Evolutionary conservation across 495 filamentous ascomycete species (phyloP).

Genomic region (Aspergillus mulundensis): DNA sequence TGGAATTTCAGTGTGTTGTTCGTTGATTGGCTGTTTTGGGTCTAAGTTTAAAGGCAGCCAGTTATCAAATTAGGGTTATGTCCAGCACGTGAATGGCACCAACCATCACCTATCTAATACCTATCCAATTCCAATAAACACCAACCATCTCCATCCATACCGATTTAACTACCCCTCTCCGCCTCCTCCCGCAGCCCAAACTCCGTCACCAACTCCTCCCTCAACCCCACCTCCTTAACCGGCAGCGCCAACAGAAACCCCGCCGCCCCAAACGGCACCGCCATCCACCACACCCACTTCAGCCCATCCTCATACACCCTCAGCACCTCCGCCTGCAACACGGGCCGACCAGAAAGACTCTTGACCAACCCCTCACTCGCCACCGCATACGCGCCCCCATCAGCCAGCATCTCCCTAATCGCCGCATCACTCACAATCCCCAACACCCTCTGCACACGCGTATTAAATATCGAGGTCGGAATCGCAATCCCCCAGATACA

Average conservation of each 20-base stretch:
- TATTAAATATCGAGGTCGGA: neutral
- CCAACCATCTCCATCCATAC: too few species aligned
- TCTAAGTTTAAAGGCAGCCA: too few species aligned
- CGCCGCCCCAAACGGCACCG: neutral
- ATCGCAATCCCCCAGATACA: constrained; percentile 3
- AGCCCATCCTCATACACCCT: neutral
- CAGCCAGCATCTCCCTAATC: neutral
- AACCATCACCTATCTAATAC: too few species aligned
- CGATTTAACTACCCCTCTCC: too few species aligned
- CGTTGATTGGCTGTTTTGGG: too few species aligned
- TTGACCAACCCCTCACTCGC: neutral
- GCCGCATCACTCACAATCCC: neutral
- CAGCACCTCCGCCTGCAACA: neutral
- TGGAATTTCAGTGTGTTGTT: too few species aligned
- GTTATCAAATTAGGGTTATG: too few species aligned
- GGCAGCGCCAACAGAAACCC: neutral
- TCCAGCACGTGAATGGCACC: too few species aligned
- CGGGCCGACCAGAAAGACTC: neutral
- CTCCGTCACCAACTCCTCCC: constrained; percentile 1
- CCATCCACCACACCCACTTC: neutral
- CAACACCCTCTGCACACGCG: neutral
- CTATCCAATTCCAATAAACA: too few species aligned
- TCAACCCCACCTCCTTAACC: neutral
- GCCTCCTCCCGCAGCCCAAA: neutral
- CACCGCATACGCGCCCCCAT: neutral